These are phyloP conservation scores for Ceratobasidium sp. DNA, from an alignment of 1,284 basidiomycete genomes.

Conservation along the genomic window DNA sequence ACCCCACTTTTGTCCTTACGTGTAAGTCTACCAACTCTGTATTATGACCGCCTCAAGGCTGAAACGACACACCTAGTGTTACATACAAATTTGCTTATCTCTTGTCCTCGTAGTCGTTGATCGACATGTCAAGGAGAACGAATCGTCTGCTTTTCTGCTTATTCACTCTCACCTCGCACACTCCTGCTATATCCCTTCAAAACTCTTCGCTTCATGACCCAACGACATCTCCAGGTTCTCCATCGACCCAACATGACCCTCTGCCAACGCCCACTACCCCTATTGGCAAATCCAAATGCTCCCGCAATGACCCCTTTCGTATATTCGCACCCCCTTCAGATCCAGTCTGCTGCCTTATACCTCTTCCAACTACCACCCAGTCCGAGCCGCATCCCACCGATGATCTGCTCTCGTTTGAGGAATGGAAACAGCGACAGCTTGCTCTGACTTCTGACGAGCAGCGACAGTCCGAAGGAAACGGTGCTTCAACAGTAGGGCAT, in stretches of 20 bases:
- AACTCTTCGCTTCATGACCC: not conserved
- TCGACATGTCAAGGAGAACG: constrained; percentile 22
- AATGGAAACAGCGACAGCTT: constrained; percentile 81
- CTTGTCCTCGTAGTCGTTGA: constrained; percentile 26
- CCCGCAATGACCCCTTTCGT: constrained; percentile 27
- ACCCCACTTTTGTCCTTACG: not conserved
- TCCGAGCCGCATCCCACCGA: constrained; percentile 48
- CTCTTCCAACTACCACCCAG: constrained; percentile 58
- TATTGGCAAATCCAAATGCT: not conserved
- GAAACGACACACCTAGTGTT: not conserved
- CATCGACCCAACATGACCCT: not conserved
- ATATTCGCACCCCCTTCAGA: constrained; percentile 38
- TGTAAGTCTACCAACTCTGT: constrained; percentile 1
- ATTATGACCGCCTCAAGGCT: not conserved
- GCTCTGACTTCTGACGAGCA: constrained; percentile 49
- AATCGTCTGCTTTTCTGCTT: constrained; percentile 4
- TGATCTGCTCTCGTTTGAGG: constrained; percentile 84
- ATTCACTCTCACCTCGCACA: not conserved
- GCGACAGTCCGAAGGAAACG: constrained; percentile 32
- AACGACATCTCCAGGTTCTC: not conserved
- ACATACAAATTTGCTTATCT: constrained; percentile 3
- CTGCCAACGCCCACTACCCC: constrained; percentile 5
- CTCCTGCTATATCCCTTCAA: not conserved
- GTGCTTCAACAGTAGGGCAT: constrained; percentile 42
- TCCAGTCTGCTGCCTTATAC: constrained; percentile 73